Evolutionary conservation across 371 early-diverging fungal genomes (phyloP), one percentile per base, ranked within the genome.

Genomic region (Mucor indicus): DNA sequence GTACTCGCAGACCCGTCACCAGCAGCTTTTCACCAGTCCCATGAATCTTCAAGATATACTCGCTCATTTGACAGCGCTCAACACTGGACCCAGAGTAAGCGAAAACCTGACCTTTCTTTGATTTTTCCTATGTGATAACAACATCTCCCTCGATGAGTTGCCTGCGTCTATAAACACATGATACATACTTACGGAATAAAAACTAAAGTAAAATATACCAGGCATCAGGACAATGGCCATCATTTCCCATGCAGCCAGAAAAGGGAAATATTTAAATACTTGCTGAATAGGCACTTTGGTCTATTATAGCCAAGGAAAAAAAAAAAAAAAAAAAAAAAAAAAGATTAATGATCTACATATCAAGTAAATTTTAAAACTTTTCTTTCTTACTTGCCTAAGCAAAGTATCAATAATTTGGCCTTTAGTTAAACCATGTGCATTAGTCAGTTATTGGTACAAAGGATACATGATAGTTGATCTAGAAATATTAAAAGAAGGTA

Each of bases 221-320:
- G 82, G 82, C 48, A 75, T 72, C 6, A 81, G 49, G 17, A 77
- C 60, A 9, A 81, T 52, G 9, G 73, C 62, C 32, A 69, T 67
- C 82, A 79, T 81, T 23, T 75, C 67, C 82, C 82, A 81, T 9
- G 67, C 75, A 12, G 80, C 62, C 5, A 81, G 41, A 45, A 67
- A 73, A 6, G 77, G 74, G 16, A 78, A 60, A 38, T 71, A 81
- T 8, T 64, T 62, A 36, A 63, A 61, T 6, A 67, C 60, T 22
- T 64, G 57, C 41, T 75, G 77, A 15, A 81, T 50, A 2, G 80
- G 77, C 61, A 78, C 64, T 12, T 64, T 55, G 1, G 60, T 60
- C 64, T 72, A 41, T 23, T 33, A 33, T 9, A n/a, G n/a, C n/a
- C n/a, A n/a, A n/a, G n/a, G n/a, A n/a, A n/a, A n/a, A n/a, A n/a